Evolutionary conservation across 169 alveolate genomes (phyloP).

Genomic region (Cystoisospora suis): DNA sequence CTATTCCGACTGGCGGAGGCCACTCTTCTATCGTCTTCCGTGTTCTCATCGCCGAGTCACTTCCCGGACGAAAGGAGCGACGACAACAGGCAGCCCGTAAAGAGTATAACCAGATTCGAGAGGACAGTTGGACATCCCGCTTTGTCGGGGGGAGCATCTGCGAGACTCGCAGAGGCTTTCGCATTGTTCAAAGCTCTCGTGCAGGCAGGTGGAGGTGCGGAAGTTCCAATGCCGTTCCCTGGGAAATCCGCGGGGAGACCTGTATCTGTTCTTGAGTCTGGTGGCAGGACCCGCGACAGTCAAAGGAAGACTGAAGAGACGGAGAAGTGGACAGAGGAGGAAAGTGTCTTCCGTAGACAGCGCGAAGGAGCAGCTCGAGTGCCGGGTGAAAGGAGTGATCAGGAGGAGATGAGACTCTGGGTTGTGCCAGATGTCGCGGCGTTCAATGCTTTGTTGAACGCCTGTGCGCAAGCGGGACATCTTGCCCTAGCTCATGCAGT

Average conservation of each 20-base stretch:
- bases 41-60: too few relatives aligned
- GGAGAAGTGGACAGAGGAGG: not conserved
- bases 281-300: not conserved
- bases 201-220: not conserved
- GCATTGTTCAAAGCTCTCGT: slow-evolving; percentile 12
- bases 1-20: too few relatives aligned
- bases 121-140: too few relatives aligned
- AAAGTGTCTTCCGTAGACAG: not conserved
- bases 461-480: slow-evolving; percentile 7
- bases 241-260: too few relatives aligned
- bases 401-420: not conserved
- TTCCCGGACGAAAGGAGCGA: too few relatives aligned
- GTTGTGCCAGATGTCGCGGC: slow-evolving; percentile 14
- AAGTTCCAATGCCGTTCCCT: not conserved
- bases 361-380: not conserved
- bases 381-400: not conserved
- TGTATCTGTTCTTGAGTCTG: not conserved
- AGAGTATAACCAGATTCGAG: too few relatives aligned
- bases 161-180: not conserved
- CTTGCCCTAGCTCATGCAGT: not conserved
- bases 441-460: not conserved
- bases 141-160: too few relatives aligned
- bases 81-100: too few relatives aligned
- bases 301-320: not conserved
- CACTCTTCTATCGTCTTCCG: too few relatives aligned